Conservation (phyloP, 306 rosid species). For the Carpinus viminea region DNA sequence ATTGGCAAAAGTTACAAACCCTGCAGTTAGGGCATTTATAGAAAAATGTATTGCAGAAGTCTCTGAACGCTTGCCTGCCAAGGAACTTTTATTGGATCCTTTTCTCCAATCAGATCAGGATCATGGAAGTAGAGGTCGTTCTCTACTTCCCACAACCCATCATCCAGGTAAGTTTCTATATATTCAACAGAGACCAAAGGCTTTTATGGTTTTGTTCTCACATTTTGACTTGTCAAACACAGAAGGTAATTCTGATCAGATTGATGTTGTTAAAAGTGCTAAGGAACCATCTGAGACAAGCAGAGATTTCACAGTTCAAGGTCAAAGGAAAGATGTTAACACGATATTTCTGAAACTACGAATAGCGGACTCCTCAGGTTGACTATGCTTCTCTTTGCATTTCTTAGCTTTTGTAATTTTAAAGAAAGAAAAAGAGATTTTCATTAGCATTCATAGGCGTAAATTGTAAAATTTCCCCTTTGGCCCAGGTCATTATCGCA, state of each 20-base stretch:
- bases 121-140: conserved; percentile 50
- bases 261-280: conserved; percentile 31
- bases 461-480: conserved; percentile 20
- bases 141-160: conserved; percentile 33
- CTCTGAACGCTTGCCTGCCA: conserved; percentile 81
- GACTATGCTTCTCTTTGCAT: conserved; percentile 13
- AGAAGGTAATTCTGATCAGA: conserved; percentile 42
- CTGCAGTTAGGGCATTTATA: conserved; percentile 68
- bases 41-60: conserved; percentile 82
- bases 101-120: conserved; percentile 70
- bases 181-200: conserved; percentile 22
- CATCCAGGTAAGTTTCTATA: conserved; percentile 39
- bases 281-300: conserved; percentile 44
- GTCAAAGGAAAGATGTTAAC: conserved; percentile 72
- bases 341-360: conserved; percentile 84
- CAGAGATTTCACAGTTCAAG: conserved; percentile 80
- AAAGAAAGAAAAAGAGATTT: conserved; percentile 4
- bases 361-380: conserved; percentile 81
- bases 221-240: conserved; percentile 36
- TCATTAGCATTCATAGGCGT: background rate
- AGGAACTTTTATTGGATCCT: conserved; percentile 77
- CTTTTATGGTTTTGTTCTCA: conserved; percentile 21
- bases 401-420: conserved; percentile 3
- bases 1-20: conserved; percentile 71
- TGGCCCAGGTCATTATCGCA: conserved; percentile 67